Conservation (phyloP, 2,329 filamentous ascomycete species). For the Claviceps spartinae region DNA sequence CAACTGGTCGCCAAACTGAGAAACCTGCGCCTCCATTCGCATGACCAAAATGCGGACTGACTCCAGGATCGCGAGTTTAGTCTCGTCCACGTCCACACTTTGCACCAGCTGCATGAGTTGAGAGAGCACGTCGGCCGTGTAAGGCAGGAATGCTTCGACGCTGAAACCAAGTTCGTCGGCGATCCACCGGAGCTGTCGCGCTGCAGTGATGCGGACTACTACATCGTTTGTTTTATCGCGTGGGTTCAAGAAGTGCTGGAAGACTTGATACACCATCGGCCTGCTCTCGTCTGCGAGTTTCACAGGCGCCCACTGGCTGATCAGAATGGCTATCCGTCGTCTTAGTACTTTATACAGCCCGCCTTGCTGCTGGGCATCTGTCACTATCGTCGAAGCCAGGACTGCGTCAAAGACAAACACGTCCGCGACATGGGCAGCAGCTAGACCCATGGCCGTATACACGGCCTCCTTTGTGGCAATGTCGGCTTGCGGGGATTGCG, state of each 20-base stretch:
- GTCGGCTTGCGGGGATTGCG: conserved; percentile 51
- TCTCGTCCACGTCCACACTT: conserved; percentile 71
- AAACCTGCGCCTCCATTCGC: conserved; percentile 62
- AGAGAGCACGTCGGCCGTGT: conserved; percentile 57
- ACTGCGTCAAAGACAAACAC: conserved; percentile 76
- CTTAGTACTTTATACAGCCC: conserved; percentile 66
- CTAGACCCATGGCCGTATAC: conserved; percentile 82
- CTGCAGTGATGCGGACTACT: conserved; percentile 84
- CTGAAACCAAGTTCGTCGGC: conserved; percentile 77
- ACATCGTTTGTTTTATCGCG: conserved; percentile 72
- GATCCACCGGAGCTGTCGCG: conserved; percentile 66
- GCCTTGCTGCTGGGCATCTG: conserved; percentile 56
- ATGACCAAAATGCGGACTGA: conserved; percentile 72
- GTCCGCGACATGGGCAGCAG: conserved; percentile 60
- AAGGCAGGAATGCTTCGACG: conserved; percentile 60
- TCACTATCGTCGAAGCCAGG: conserved; percentile 58
- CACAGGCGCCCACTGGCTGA: conserved; percentile 81
- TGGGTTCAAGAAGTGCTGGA: conserved; percentile 69
- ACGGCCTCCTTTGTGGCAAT: conserved; percentile 85
- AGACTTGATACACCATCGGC: conserved; percentile 74
- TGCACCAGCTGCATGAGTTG: conserved; percentile 66
- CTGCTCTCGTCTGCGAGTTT: conserved; percentile 56
- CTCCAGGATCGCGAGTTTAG: conserved; percentile 78
- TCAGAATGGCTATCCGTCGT: conserved; percentile 73
- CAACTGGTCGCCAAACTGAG: conserved; percentile 62